Conservation (phyloP, 805 yeast species). For the Starmerella sirachaensis region DNA sequence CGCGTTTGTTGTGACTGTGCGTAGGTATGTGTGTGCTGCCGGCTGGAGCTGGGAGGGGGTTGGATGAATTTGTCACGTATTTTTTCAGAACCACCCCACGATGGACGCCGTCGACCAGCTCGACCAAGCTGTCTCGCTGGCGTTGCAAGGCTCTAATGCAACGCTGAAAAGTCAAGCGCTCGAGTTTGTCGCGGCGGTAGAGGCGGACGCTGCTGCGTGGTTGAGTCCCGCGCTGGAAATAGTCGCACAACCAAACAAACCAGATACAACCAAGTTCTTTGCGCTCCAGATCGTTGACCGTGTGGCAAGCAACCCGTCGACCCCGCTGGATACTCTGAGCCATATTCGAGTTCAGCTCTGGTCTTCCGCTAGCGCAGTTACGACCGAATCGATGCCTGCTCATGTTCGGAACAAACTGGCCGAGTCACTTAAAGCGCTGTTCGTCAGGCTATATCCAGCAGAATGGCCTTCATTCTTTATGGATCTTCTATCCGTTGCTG, state of each 20-base stretch:
- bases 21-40: too few relatives aligned
- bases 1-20: too few relatives aligned
- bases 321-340: constrained; percentile 36
- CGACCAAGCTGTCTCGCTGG: constrained; percentile 78
- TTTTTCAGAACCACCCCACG: constrained; percentile 3
- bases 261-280: constrained; percentile 53
- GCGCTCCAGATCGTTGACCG: constrained; percentile 47
- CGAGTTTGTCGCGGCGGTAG: constrained; percentile 34
- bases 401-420: constrained; percentile 47
- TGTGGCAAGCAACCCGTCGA: constrained; percentile 36
- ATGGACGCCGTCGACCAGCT: constrained; percentile 40
- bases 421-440: constrained; percentile 42
- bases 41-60: too few relatives aligned
- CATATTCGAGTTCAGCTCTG: constrained; percentile 40
- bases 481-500: constrained; percentile 34
- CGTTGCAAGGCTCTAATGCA: constrained; percentile 54
- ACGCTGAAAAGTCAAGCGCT: constrained; percentile 44
- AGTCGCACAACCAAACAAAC: constrained; percentile 28
- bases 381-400: constrained; percentile 28
- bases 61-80: constrained; percentile 9
- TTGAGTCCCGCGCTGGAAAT: constrained; percentile 38
- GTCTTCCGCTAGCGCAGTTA: constrained; percentile 32
- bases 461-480: constrained; percentile 42
- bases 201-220: constrained; percentile 33
- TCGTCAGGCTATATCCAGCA: constrained; percentile 37